Conservation (phyloP, 1,284 basidiomycete species). For the Ganoderma lucidum region DNA sequence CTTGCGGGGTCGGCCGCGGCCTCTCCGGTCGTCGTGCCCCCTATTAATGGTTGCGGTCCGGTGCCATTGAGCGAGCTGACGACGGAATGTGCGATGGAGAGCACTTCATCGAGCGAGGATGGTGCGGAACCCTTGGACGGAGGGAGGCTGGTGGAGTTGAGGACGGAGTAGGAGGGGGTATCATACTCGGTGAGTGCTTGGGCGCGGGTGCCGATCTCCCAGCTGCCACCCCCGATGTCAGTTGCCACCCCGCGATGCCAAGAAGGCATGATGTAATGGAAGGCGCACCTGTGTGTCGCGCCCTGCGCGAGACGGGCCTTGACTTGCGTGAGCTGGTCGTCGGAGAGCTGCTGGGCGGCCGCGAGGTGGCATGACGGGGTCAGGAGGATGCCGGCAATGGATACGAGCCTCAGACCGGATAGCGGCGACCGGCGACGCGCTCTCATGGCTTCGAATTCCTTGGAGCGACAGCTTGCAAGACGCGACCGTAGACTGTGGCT, state of each 20-base stretch:
- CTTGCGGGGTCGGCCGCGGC: constrained; percentile 85
- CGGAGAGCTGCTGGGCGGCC: constrained; percentile 41
- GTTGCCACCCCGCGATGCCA: no score
- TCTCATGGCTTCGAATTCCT: neutral
- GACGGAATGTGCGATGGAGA: constrained; percentile 63
- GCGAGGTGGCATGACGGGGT: neutral
- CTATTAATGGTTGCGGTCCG: constrained; percentile 60
- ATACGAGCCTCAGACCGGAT: neutral
- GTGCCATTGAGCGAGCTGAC: constrained; percentile 54
- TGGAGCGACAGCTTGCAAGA: neutral
- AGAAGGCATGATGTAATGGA: neutral
- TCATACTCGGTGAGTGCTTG: constrained; percentile 78
- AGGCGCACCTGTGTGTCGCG: constrained; percentile 56
- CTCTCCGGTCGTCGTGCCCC: constrained; percentile 51
- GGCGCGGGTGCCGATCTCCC: constrained; percentile 85
- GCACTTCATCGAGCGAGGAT: constrained; percentile 57
- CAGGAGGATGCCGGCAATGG: constrained; percentile 12
- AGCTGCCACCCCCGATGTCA: constrained; percentile 51
- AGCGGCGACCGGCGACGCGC: neutral
- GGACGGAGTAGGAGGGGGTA: constrained; percentile 69
- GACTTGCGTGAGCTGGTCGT: constrained; percentile 47
- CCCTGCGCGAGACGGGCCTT: constrained; percentile 53
- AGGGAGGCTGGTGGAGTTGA: constrained; percentile 48
- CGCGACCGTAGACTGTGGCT: neutral
- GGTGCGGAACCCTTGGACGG: constrained; percentile 49